Base-by-base conservation (phyloP, 306 rosid genomes). In the Cercis canadensis region DNA sequence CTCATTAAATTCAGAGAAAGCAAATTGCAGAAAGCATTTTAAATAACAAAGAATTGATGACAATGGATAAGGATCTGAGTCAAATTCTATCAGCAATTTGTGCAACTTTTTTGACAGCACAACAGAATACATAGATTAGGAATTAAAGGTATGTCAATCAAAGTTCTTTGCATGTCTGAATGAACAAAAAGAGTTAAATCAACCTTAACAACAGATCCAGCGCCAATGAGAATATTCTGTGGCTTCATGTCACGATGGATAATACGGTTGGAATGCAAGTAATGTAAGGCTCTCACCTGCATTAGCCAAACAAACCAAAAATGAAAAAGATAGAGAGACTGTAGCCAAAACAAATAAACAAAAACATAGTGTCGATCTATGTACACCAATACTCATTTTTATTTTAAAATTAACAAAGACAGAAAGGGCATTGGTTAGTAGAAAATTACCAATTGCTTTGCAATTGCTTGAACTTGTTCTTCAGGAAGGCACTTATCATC, bases 241-340 rank as follows among this genome's bases (percentile, higher is more conserved):
- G 98, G 98, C 82, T 94, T 94, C 99, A 94, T 94, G 71, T 94
- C 97, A 8, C 97, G 97, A 69, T 94, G 99, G 72, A 94, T 91
- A 65, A 94, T 91, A 68, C 98, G 95, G 75, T 94, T 94, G 70
- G 97, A 90, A 75, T 94, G 98, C 81, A 94, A 87, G 78, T 94
- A 90, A 81, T 94, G 90, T 76, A 94, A 80, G 18, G 98, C 97
- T 70, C 85, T 83, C 67, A 94, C 97, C 98, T 90, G 87, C 76
- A 80, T 75, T 24, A 24, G 29, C 29, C 29, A 24, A 24, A 24
- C 29, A 24, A 24, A 24, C 29, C 29, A 1, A 24, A 24, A 74
- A 61, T 51, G 17, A 69, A 83, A 66, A 72, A 53, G 32, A 60
- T 39, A 72, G 44, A 61, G 60, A 7, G 49, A 51, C 5, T 71